Evolutionary conservation across 1,284 basidiomycete genomes (phyloP).

Genomic region (Cystobasidium sp.): DNA sequence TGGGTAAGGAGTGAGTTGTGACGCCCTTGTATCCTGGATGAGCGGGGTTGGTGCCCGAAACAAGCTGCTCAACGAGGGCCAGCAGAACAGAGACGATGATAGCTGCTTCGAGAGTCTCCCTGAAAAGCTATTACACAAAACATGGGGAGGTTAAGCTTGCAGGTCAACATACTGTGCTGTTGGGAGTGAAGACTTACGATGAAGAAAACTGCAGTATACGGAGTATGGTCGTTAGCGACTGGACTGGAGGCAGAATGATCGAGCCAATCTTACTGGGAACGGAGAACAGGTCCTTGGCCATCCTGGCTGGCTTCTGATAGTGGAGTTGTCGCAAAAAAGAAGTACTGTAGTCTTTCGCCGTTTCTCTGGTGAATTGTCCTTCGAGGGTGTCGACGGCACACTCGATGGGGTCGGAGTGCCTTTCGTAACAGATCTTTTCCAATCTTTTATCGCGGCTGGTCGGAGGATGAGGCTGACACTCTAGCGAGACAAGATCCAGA

Average conservation of each 20-base stretch:
- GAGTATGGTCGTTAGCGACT: neutral
- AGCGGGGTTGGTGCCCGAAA: constrained; percentile 47
- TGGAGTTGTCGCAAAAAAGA: no score
- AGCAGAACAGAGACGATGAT: constrained; percentile 87
- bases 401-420: no score
- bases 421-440: no score
- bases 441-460: no score
- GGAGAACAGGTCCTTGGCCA: constrained; percentile 37
- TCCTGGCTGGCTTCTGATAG: neutral
- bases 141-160: neutral
- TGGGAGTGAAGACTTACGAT: constrained; percentile 44
- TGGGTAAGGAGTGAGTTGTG: neutral
- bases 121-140: constrained; percentile 63
- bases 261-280: constrained; percentile 30
- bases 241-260: neutral
- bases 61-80: constrained; percentile 78
- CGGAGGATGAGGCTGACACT: no score
- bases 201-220: constrained; percentile 49
- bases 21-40: constrained; percentile 3
- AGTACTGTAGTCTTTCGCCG: no score
- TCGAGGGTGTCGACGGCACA: no score
- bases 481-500: no score
- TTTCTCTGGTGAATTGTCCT: no score
- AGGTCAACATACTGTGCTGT: neutral
- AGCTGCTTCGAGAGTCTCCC: constrained; percentile 84